A percentile compares a stretch with the other conserved stretches of the same genome.
Conservation (phyloP, 805 yeast genomes). For the Tanozyma kutaoensis region DNA sequence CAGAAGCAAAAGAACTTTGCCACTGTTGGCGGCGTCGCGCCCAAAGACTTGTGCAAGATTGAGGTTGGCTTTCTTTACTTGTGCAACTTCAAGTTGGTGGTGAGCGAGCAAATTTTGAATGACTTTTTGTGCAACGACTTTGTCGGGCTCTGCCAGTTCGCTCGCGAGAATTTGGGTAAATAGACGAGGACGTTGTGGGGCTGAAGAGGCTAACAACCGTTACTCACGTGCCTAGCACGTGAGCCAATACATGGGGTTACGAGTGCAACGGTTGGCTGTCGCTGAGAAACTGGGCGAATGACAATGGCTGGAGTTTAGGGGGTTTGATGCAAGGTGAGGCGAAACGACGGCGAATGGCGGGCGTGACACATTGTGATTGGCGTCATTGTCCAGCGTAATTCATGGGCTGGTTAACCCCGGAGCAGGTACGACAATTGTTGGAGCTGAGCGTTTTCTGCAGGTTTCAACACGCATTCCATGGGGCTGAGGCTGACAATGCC, state of each 20-base stretch:
- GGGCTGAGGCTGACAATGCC: too few relatives aligned
- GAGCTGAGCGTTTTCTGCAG: too few relatives aligned
- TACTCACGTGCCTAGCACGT: too few relatives aligned
- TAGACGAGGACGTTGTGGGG: not conserved
- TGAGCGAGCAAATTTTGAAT: slow-evolving; percentile 20
- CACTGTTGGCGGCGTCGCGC: slow-evolving; percentile 29
- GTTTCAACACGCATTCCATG: too few relatives aligned
- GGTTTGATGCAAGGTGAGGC: too few relatives aligned
- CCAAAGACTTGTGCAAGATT: slow-evolving; percentile 29
- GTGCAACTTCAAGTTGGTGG: slow-evolving; percentile 34
- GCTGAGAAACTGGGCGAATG: not conserved
- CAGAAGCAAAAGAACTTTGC: slow-evolving; percentile 29
- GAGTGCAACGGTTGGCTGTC: not conserved
- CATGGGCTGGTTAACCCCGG: too few relatives aligned
- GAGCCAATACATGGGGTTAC: not conserved
- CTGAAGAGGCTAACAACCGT: not conserved
- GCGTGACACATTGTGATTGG: too few relatives aligned
- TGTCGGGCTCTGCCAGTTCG: slow-evolving; percentile 15
- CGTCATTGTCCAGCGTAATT: too few relatives aligned
- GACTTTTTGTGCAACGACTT: slow-evolving; percentile 19
- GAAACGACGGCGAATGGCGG: too few relatives aligned
- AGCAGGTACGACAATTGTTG: too few relatives aligned
- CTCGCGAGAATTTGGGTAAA: slow-evolving; percentile 2
- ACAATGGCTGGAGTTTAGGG: not conserved
- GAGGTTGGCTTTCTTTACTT: slow-evolving; percentile 39